A percentile compares a stretch with the other conserved stretches of the same genome.
Conservation (phyloP, 1,139 yeast genomes). For the Yamadazyma mexicana region DNA sequence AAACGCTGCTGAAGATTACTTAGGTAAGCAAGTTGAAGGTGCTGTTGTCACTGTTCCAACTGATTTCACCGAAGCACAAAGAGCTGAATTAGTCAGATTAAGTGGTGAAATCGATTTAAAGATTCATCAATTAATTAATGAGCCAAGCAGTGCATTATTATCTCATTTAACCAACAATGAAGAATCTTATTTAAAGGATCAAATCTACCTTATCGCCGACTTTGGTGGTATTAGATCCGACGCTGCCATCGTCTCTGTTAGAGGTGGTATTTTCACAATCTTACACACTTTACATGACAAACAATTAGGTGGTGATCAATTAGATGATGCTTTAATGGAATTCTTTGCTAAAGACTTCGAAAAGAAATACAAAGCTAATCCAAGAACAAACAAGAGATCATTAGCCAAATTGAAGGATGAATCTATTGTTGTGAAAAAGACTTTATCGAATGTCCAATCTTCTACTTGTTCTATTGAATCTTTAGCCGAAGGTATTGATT, state of each 20-base stretch:
- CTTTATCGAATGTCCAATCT: constrained; percentile 84
- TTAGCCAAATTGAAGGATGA: constrained; percentile 86
- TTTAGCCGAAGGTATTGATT: constrained; percentile 90
- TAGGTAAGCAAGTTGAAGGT: constrained; percentile 79
- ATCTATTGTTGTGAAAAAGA: constrained; percentile 83
- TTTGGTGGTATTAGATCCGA: constrained; percentile 97
- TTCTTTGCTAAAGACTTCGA: constrained; percentile 91
- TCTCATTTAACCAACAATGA: constrained; percentile 65
- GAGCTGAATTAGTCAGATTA: constrained; percentile 59
- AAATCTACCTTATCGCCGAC: constrained; percentile 88
- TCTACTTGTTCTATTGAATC: constrained; percentile 95
- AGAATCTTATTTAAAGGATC: constrained; percentile 63
- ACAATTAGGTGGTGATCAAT: constrained; percentile 82
- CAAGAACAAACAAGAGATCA: constrained; percentile 79
- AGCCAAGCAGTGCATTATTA: constrained; percentile 89
- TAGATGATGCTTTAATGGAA: constrained; percentile 80
- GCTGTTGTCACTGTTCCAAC: constrained; percentile 92
- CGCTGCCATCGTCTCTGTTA: constrained; percentile 88
- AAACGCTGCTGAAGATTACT: constrained; percentile 88
- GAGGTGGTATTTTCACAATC: constrained; percentile 91
- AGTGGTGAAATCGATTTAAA: constrained; percentile 74
- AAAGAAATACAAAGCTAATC: constrained; percentile 81
- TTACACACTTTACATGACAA: constrained; percentile 83
- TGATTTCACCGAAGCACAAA: constrained; percentile 75
- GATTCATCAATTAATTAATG: constrained; percentile 85